phyloP scores from a whole-genome alignment of 1,139 yeast genomes.

The Suhomyces maxii region DNA sequence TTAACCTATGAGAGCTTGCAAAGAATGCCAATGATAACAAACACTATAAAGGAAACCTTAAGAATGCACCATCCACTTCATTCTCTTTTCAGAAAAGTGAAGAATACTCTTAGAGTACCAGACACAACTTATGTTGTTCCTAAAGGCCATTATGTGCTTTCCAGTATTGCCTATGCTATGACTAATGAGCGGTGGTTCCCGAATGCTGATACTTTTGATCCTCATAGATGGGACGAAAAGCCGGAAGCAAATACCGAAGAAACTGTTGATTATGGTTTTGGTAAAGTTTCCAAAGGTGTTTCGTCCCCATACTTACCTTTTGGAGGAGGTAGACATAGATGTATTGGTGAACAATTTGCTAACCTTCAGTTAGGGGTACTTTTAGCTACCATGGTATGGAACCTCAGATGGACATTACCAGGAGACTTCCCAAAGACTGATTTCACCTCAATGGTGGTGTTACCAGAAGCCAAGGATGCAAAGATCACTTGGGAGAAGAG shows the following conservation, averaged over 20 bases:
- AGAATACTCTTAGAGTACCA: conserved; percentile 74
- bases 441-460: conserved; percentile 88
- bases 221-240: conserved; percentile 78
- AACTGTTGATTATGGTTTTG: conserved; percentile 89
- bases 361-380: conserved; percentile 87
- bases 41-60: conserved; percentile 85
- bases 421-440: conserved; percentile 77
- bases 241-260: conserved; percentile 20
- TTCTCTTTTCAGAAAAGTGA: conserved; percentile 90
- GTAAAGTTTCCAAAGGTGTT: conserved; percentile 93
- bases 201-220: conserved; percentile 65
- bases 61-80: conserved; percentile 96
- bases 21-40: conserved; percentile 75
- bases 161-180: conserved; percentile 91
- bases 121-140: conserved; percentile 80
- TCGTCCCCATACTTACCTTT: conserved; percentile 93
- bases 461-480: conserved; percentile 75
- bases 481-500: conserved; percentile 73
- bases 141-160: conserved; percentile 82
- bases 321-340: conserved; percentile 99
- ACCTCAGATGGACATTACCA: conserved; percentile 72
- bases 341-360: conserved; percentile 98
- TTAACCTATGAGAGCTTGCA: conserved; percentile 79
- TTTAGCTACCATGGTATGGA: conserved; percentile 70
- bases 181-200: conserved; percentile 77